Conservation (phyloP, 73 alveolate genomes). For the Paramecium octaurelia region DNA sequence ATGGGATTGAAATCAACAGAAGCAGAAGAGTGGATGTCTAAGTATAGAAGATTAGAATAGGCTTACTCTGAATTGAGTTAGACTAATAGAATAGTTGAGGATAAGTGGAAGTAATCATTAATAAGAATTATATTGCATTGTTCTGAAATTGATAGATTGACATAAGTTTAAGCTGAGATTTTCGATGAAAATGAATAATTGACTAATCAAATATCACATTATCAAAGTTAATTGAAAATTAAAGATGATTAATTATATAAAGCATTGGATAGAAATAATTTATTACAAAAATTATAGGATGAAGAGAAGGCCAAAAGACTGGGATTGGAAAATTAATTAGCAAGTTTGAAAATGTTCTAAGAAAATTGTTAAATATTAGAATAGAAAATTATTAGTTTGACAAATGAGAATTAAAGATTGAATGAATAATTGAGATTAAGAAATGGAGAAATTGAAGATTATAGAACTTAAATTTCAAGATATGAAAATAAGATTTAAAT, state of each 20-base stretch:
- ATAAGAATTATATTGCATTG: slow-evolving; percentile 37
- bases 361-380: not conserved
- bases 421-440: slow-evolving; percentile 26
- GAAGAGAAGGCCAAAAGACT: not conserved
- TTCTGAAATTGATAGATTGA: slow-evolving; percentile 45
- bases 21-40: slow-evolving; percentile 29
- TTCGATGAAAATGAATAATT: slow-evolving; percentile 44
- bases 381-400: not conserved
- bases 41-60: slow-evolving; percentile 7
- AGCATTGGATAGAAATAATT: slow-evolving; percentile 8
- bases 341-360: not conserved
- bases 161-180: not conserved
- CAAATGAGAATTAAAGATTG: not conserved
- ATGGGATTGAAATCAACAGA: not conserved
- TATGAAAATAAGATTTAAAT: slow-evolving; percentile 1
- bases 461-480: not conserved
- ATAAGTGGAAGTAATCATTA: slow-evolving; percentile 1
- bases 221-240: not conserved
- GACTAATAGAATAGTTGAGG: not conserved
- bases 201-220: not conserved
- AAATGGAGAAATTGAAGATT: slow-evolving; percentile 43
- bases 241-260: slow-evolving; percentile 39
- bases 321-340: not conserved
- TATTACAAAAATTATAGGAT: not conserved
- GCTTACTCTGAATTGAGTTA: slow-evolving; percentile 10